Conservation (phyloP, 1,139 yeast species). For the Candida freyschussii region DNA sequence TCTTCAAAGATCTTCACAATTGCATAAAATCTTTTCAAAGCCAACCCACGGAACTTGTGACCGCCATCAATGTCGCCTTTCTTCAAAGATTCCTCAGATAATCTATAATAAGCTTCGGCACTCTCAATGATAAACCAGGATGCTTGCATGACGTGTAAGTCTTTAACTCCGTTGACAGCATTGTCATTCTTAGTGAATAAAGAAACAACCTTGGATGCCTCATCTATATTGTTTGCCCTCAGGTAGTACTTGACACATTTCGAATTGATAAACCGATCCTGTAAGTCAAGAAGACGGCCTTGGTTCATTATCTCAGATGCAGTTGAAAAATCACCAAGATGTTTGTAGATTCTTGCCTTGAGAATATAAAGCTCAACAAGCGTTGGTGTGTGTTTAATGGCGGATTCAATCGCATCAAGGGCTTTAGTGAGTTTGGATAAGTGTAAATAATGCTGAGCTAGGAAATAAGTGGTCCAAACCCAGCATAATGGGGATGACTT, state of each 20-base stretch:
- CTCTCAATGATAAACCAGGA: conserved; percentile 82
- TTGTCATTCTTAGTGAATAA: conserved; percentile 82
- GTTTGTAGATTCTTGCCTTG: conserved; percentile 79
- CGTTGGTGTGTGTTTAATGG: conserved; percentile 73
- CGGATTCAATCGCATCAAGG: conserved; percentile 50
- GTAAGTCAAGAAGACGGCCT: conserved; percentile 76
- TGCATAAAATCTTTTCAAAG: conserved; percentile 73
- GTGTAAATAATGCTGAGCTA: conserved; percentile 74
- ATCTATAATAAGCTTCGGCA: conserved; percentile 72
- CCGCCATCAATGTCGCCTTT: conserved; percentile 29
- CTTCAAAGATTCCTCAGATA: conserved; percentile 29
- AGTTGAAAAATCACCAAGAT: conserved; percentile 49
- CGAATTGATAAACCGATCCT: conserved; percentile 88
- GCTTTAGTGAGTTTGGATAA: conserved; percentile 51
- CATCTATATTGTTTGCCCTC: conserved; percentile 72
- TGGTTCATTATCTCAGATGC: conserved; percentile 67
- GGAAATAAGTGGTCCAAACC: conserved; percentile 76
- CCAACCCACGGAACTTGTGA: conserved; percentile 56
- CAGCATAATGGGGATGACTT: conserved; percentile 43
- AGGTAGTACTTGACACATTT: conserved; percentile 80
- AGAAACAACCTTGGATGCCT: conserved; percentile 71
- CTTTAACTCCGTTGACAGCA: conserved; percentile 75
- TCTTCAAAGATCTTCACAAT: conserved; percentile 64
- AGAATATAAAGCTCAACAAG: conserved; percentile 75
- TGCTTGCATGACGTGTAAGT: conserved; percentile 87